A percentile compares a stretch with the other conserved stretches of the same genome.
Conservation (phyloP, 1,284 basidiomycete species). For the Malassezia globosa region DNA sequence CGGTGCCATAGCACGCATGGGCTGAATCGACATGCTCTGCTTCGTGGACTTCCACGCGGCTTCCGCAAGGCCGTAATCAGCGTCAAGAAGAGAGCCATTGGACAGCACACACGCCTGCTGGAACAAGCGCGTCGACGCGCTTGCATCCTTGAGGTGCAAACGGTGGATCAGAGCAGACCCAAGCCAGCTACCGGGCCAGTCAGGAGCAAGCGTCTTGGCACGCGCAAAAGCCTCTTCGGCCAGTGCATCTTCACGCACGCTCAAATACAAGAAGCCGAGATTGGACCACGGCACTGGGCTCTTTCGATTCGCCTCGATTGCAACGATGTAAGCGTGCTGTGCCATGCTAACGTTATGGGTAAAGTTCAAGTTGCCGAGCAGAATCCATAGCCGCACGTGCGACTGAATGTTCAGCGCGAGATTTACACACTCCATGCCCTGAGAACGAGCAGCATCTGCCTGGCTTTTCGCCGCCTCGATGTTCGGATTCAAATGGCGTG, state of each 20-base stretch:
- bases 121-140: slow-evolving; percentile 61
- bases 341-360: slow-evolving; percentile 59
- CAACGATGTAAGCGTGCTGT: slow-evolving; percentile 84
- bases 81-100: slow-evolving; percentile 60
- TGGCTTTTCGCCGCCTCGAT: slow-evolving; percentile 33
- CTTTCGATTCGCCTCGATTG: slow-evolving; percentile 71
- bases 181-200: slow-evolving; percentile 80
- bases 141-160: slow-evolving; percentile 56
- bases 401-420: slow-evolving; percentile 67
- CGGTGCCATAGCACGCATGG: slow-evolving; percentile 41
- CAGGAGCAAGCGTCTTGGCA: slow-evolving; percentile 83
- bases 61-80: slow-evolving; percentile 68
- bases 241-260: slow-evolving; percentile 66
- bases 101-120: slow-evolving; percentile 70
- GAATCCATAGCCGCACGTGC: slow-evolving; percentile 70
- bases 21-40: slow-evolving; percentile 52
- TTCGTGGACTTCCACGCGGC: slow-evolving; percentile 51
- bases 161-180: slow-evolving; percentile 74
- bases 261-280: slow-evolving; percentile 78
- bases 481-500: slow-evolving; percentile 53
- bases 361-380: slow-evolving; percentile 66
- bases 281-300: slow-evolving; percentile 63
- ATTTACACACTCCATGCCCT: slow-evolving; percentile 59
- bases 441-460: slow-evolving; percentile 50
- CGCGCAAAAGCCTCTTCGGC: slow-evolving; percentile 76